Evolutionary conservation across 352 stramenopile species (phyloP), one percentile per base, ranked within the genome.

Genomic region (Phytophthora meadii): DNA sequence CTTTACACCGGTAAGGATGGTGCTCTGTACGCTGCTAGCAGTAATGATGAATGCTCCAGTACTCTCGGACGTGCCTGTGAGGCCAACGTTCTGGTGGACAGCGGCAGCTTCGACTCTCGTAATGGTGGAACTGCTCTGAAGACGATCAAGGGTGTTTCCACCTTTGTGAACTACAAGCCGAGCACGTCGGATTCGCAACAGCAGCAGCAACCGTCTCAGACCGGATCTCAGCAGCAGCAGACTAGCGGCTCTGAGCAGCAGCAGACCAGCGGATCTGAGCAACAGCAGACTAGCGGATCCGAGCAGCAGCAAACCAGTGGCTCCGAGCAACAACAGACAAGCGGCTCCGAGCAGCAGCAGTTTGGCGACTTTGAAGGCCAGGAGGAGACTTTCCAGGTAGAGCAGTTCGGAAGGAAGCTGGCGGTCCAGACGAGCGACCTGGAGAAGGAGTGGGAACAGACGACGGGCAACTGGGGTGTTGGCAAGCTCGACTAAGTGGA

Each of bases 391-490:
- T 42, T 42, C 37, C 14, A 42, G 36, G 36, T 41, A 3, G 36
- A 41, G 11, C 36, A 41, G 37, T 5, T 3, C 6, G 19, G 14
- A 5, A 47, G 54, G 34, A 63, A 40, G 17, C 48, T 65, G 48
- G 47, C 48, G 22, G 57, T 67, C 7, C 41, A 68, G n/a, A 61
- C 59, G 42, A 61, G 30, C 32, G 11, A 65, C 41, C 15, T 70
- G 40, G 62, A 65, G 50, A 72, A 63, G 10, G 57, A 32, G 17
- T 65, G 41, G 48, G 0, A 49, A 22, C 24, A 65, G 40, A 71
- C 55, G 5, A 63, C n/a, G 11, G 52, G 24, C 45, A 72, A 72
- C 64, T 72, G 58, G 17, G 64, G 64, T 50, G 57, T 72, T 44
- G 64, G 64, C 41, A 67, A 68, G 50, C 44, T 72, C 12, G 45